These are phyloP conservation scores for Rubia occidens DNA, from an alignment of 305 asterid genomes.

Conservation along the genomic window DNA sequence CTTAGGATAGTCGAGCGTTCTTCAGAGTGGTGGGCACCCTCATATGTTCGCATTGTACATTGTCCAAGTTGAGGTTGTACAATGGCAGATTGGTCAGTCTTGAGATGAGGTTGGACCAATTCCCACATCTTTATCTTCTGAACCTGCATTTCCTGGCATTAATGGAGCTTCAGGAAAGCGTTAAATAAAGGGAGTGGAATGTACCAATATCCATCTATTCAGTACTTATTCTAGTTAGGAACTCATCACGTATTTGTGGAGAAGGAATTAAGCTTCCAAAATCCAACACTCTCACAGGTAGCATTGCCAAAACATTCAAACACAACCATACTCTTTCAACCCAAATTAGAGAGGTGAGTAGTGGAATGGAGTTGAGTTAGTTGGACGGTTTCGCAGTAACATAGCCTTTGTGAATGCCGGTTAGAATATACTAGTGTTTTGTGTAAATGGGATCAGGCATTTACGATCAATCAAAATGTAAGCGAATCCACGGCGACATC, in stretches of 20 bases:
- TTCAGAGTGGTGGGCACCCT: slow-evolving; percentile 55
- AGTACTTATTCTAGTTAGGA: not conserved
- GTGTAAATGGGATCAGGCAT: too few species aligned
- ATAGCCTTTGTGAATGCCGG: too few species aligned
- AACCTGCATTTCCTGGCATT: slow-evolving; percentile 38
- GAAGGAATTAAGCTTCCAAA: not conserved
- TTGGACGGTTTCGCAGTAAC: too few species aligned
- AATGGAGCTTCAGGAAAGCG: not conserved
- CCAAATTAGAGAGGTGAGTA: too few species aligned
- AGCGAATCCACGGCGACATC: rapidly evolving
- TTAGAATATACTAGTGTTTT: too few species aligned
- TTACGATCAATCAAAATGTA: too few species aligned
- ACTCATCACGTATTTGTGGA: not conserved
- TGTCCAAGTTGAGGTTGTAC: slow-evolving; percentile 50
- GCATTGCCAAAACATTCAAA: too few species aligned
- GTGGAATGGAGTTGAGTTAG: too few species aligned
- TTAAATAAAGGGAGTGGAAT: not conserved
- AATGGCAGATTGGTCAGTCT: slow-evolving; percentile 47
- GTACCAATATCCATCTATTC: not conserved
- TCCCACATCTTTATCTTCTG: slow-evolving; percentile 97
- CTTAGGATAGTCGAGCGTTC: slow-evolving; percentile 65
- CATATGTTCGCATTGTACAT: slow-evolving; percentile 55
- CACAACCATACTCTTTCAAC: too few species aligned
- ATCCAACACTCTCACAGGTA: too few species aligned
- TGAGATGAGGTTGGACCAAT: slow-evolving; percentile 68